These are phyloP conservation scores for Akanthomyces dipterigenus DNA, from an alignment of 2,329 filamentous ascomycete species.

Conservation along the genomic window DNA sequence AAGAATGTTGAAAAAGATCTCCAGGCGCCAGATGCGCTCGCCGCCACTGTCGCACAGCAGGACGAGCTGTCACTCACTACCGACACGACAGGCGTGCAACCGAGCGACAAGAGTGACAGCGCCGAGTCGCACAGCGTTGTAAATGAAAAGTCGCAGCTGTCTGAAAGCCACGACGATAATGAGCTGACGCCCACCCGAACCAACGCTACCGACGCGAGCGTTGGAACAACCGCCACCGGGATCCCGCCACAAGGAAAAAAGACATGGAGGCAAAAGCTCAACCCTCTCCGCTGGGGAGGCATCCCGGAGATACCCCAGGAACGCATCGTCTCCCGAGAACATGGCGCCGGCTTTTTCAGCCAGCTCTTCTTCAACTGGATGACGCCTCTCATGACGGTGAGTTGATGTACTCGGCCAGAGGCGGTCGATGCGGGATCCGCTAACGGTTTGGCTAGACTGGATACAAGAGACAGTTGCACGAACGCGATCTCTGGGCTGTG, in stretches of 20 bases:
- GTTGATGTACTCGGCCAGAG: slow-evolving; percentile 22
- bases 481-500: slow-evolving; percentile 81
- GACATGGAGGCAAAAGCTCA: slow-evolving; percentile 56
- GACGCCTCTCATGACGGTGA: slow-evolving; percentile 72
- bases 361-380: slow-evolving; percentile 84
- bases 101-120: neutral
- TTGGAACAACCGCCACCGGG: slow-evolving; percentile 32
- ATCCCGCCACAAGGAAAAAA: slow-evolving; percentile 36
- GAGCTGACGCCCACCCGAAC: slow-evolving; percentile 35
- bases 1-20: neutral
- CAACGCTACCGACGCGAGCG: slow-evolving; percentile 47
- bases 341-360: slow-evolving; percentile 68
- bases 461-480: slow-evolving; percentile 75
- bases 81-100: neutral
- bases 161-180: slow-evolving; percentile 14
- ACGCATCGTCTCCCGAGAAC: slow-evolving; percentile 56
- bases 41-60: neutral
- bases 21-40: slow-evolving; percentile 4
- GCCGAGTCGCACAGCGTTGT: neutral
- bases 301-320: slow-evolving; percentile 50
- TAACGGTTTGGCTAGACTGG: slow-evolving; percentile 51
- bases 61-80: neutral
- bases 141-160: slow-evolving; percentile 2
- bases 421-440: neutral
- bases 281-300: slow-evolving; percentile 54